A percentile compares a stretch with the other conserved stretches of the same genome.
Conservation (phyloP, 2,329 filamentous ascomycete genomes). For the Aulographum hederae region DNA sequence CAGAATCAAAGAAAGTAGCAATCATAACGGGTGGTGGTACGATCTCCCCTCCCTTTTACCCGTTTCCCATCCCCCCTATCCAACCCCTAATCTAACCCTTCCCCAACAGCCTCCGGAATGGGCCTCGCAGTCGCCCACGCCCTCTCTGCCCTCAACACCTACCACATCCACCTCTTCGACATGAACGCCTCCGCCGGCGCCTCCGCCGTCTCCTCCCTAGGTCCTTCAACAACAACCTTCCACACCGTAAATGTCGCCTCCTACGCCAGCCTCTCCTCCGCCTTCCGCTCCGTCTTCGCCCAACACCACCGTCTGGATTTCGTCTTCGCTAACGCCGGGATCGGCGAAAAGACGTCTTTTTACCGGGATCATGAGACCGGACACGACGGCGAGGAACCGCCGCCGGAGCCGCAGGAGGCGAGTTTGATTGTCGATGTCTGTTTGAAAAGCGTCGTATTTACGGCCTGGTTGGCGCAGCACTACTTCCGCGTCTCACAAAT, state of each 20-base stretch:
- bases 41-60: neutral
- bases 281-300: constrained; percentile 20
- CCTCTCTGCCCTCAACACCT: constrained; percentile 17
- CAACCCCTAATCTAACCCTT: neutral
- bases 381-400: constrained; percentile 7
- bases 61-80: neutral
- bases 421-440: constrained; percentile 22
- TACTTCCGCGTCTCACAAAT: constrained; percentile 16
- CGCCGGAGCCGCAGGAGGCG: constrained; percentile 12
- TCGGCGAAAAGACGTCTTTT: constrained; percentile 24
- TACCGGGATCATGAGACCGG: constrained; percentile 15
- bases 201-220: constrained; percentile 10
- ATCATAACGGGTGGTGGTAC: constrained; percentile 11
- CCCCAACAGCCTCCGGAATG: constrained; percentile 21
- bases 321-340: constrained; percentile 30
- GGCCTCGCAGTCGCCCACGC: constrained; percentile 23
- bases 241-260: constrained; percentile 20
- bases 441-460: constrained; percentile 22
- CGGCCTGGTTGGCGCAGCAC: constrained; percentile 21
- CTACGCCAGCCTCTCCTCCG: constrained; percentile 15
- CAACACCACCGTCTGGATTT: constrained; percentile 22
- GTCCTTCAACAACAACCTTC: constrained; percentile 15
- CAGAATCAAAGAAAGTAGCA: too few species aligned
- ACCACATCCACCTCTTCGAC: constrained; percentile 23
- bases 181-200: constrained; percentile 17